A percentile compares a stretch with the other conserved stretches of the same genome.
Conservation (phyloP, 2,329 filamentous ascomycete genomes). For the Colletotrichum tabaci region DNA sequence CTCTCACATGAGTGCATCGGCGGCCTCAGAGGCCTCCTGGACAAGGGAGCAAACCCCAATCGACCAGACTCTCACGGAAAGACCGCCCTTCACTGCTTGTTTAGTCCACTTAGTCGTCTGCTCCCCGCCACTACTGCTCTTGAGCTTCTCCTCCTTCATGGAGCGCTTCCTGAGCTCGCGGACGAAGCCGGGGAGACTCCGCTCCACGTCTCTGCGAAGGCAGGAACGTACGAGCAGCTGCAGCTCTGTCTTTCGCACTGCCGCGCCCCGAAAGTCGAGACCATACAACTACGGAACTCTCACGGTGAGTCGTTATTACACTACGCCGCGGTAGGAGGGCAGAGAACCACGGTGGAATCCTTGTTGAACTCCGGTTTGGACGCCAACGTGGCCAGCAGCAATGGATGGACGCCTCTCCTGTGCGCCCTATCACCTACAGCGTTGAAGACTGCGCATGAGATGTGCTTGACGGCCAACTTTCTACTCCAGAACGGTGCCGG, state of each 20-base stretch:
- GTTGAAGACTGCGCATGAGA: conserved; percentile 19
- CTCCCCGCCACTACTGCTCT: conserved; percentile 42
- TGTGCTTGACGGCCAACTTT: conserved; percentile 36
- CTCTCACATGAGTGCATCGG: conserved; percentile 45
- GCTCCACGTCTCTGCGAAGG: conserved; percentile 44
- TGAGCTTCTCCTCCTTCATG: conserved; percentile 37
- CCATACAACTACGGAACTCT: conserved; percentile 36
- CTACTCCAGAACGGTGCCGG: conserved; percentile 47
- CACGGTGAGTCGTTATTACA: conserved; percentile 49
- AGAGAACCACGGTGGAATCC: conserved; percentile 44
- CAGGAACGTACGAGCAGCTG: conserved; percentile 40
- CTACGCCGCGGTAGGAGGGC: conserved; percentile 48
- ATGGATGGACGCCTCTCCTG: conserved; percentile 51
- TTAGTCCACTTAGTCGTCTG: conserved; percentile 33
- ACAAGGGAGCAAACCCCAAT: conserved; percentile 48
- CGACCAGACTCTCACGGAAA: conserved; percentile 23
- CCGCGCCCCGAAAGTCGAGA: conserved; percentile 10
- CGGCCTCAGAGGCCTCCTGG: conserved; percentile 45
- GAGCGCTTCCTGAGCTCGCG: conserved; percentile 40
- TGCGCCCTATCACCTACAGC: conserved; percentile 46
- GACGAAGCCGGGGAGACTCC: conserved; percentile 46
- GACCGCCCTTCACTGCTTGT: conserved; percentile 46
- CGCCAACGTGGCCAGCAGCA: conserved; percentile 44
- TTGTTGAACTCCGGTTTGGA: conserved; percentile 42
- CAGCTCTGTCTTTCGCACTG: conserved; percentile 42